Evolutionary conservation across 2,329 filamentous ascomycete species (phyloP).

Genomic region (Paecilomyces fulvus): DNA sequence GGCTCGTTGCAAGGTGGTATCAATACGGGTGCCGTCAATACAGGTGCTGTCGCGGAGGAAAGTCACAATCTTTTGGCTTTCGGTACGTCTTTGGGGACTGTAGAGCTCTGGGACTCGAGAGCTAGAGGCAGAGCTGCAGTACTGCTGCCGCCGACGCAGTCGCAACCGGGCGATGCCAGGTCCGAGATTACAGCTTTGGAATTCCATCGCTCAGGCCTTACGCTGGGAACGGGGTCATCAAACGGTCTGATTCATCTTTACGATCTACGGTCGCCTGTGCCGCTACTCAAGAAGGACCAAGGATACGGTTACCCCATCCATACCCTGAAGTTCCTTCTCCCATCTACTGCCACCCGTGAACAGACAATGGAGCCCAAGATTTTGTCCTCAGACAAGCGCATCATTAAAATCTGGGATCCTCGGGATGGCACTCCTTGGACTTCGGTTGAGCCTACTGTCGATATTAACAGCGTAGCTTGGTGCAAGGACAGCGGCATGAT

Average conservation of each 20-base stretch:
- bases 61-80: slow-evolving; percentile 89
- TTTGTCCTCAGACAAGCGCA: slow-evolving; percentile 83
- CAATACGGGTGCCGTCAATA: slow-evolving; percentile 76
- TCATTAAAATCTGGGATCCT: slow-evolving; percentile 95
- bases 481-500: slow-evolving; percentile 90
- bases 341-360: slow-evolving; percentile 62
- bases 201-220: slow-evolving; percentile 76
- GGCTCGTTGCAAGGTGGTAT: slow-evolving; percentile 81
- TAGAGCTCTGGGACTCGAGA: slow-evolving; percentile 92
- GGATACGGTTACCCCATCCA: slow-evolving; percentile 91
- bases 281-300: slow-evolving; percentile 85
- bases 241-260: slow-evolving; percentile 83
- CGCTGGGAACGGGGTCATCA: slow-evolving; percentile 78
- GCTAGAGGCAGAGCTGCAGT: slow-evolving; percentile 74
- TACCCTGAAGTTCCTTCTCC: slow-evolving; percentile 60
- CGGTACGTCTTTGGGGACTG: slow-evolving; percentile 87
- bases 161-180: slow-evolving; percentile 30
- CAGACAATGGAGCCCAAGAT: slow-evolving; percentile 65
- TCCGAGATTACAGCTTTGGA: slow-evolving; percentile 76
- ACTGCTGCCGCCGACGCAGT: slow-evolving; percentile 49
- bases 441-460: slow-evolving; percentile 86
- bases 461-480: slow-evolving; percentile 91
- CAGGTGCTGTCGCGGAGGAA: slow-evolving; percentile 74
- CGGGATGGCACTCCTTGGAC: slow-evolving; percentile 82
- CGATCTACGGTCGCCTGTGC: slow-evolving; percentile 79